phyloP scores from a whole-genome alignment of 495 filamentous ascomycete genomes.

The Penicillium argentinense region DNA sequence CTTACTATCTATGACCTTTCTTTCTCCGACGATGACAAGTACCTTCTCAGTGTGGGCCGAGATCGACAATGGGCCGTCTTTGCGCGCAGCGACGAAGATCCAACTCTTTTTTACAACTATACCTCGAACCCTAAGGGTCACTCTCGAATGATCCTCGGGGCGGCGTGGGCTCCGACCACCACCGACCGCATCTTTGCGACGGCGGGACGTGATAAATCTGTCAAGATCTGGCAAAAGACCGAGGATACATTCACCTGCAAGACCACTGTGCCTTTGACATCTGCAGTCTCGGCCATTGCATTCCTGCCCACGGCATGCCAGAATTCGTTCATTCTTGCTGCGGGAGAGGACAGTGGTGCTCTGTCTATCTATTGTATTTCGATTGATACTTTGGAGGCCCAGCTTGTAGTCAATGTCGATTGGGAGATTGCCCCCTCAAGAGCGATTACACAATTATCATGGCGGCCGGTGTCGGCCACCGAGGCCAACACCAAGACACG shows the following conservation, averaged over 20 bases:
- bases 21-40: conserved; percentile 73
- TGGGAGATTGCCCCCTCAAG: conserved; percentile 62
- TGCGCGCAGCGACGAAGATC: conserved; percentile 40
- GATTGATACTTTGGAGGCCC: conserved; percentile 43
- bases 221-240: conserved; percentile 70
- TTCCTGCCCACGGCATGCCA: conserved; percentile 49
- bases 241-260: conserved; percentile 45
- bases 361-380: conserved; percentile 42
- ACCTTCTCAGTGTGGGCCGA: conserved; percentile 83
- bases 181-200: conserved; percentile 67
- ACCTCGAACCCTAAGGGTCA: conserved; percentile 80
- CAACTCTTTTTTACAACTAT: conserved; percentile 51
- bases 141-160: conserved; percentile 84
- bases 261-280: conserved; percentile 52
- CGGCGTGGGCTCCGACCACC: conserved; percentile 68
- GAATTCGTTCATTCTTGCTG: conserved; percentile 57
- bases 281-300: conserved; percentile 75
- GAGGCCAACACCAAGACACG: conserved; percentile 14
- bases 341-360: conserved; percentile 57
- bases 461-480: conserved; percentile 57
- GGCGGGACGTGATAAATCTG: conserved; percentile 79
- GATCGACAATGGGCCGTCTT: conserved; percentile 91
- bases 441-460: conserved; percentile 71
- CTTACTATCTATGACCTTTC: conserved; percentile 78
- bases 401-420: conserved; percentile 37